A percentile compares a stretch with the other conserved stretches of the same genome.
Conservation (phyloP, 164 flowering plant species). For the Tinospora cordifolia region DNA sequence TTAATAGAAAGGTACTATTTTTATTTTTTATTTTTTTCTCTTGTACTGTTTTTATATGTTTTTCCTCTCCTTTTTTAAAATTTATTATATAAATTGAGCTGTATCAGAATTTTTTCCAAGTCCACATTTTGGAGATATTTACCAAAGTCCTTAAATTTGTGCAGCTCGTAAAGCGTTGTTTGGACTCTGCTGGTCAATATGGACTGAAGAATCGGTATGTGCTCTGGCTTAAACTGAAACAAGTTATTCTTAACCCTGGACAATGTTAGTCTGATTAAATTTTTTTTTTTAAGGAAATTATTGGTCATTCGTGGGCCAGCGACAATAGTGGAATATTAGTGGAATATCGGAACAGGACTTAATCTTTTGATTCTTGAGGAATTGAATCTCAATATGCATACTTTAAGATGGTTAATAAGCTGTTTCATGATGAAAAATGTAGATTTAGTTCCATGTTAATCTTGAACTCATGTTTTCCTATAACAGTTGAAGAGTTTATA, state of each 20-base stretch:
- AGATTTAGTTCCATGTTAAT: too few species aligned
- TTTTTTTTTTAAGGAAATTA: neutral
- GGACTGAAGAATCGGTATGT: conserved; percentile 49
- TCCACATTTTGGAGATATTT: neutral
- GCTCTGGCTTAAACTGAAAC: conserved; percentile 4
- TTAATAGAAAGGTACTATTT: conserved; percentile 54
- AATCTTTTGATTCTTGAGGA: too few species aligned
- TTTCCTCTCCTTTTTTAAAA: neutral
- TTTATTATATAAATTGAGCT: neutral
- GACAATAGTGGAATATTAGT: too few species aligned
- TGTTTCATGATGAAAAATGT: too few species aligned
- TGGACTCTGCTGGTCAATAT: conserved; percentile 32
- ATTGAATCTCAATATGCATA: too few species aligned
- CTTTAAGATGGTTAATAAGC: too few species aligned
- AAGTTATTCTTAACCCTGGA: neutral
- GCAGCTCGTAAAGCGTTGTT: conserved; percentile 72
- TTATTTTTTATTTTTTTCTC: neutral
- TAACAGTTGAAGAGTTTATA: too few species aligned
- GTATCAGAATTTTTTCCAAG: neutral
- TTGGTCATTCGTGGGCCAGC: neutral
- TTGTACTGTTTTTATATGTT: too few species aligned
- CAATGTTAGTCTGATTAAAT: neutral
- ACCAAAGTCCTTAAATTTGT: conserved; percentile 2
- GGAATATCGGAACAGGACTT: neutral
- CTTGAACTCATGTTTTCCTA: too few species aligned